These are phyloP conservation scores for Suhomyces pyralidae DNA, from an alignment of 805 yeast genomes.

Conservation along the genomic window DNA sequence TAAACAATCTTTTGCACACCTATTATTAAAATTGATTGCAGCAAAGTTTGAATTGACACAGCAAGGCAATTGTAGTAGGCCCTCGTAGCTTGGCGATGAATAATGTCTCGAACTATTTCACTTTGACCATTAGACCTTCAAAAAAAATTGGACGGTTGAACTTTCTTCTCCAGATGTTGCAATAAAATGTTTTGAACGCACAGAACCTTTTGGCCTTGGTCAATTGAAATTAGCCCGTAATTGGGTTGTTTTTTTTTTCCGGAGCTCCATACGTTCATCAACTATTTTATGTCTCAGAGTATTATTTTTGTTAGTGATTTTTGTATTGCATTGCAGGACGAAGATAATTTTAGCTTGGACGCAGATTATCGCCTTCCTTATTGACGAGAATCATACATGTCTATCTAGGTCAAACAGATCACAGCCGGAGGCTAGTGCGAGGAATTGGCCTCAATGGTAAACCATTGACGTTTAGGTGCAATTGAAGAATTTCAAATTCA, in stretches of 20 bases:
- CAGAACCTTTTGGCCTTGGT: neutral
- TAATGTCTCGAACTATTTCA: neutral
- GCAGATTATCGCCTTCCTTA: neutral
- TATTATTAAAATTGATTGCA: neutral
- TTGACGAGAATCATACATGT: neutral
- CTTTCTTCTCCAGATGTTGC: neutral
- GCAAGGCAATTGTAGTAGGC: neutral
- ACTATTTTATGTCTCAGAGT: neutral
- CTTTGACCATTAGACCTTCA: neutral
- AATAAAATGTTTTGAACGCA: neutral
- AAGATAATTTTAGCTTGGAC: neutral
- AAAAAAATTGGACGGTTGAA: neutral
- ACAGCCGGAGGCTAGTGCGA: neutral
- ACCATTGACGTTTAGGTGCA: neutral
- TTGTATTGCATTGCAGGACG: neutral
- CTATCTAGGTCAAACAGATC: neutral
- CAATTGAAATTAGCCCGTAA: neutral
- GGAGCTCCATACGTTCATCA: neutral
- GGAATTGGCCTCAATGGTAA: neutral
- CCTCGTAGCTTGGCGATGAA: neutral
- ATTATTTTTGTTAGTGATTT: neutral
- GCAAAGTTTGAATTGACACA: neutral
- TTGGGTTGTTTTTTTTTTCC: neutral
- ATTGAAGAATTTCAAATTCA: neutral
- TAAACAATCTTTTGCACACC: neutral